Evolutionary conservation across 2,329 filamentous ascomycete genomes (phyloP).

Genomic region (Dendryphion nanum): DNA sequence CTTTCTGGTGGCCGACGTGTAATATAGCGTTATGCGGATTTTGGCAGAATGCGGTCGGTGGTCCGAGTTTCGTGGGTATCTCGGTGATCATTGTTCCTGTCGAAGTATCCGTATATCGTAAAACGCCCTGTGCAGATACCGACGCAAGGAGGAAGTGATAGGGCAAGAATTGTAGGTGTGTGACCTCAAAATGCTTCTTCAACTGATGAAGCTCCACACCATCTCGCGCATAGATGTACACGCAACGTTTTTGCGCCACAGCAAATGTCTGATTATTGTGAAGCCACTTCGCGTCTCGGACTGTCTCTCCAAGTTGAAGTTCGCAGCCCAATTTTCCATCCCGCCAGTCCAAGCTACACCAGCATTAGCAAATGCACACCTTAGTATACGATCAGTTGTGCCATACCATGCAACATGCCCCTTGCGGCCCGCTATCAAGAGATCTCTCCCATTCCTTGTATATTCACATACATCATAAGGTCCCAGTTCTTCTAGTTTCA

Average conservation of each 20-base stretch:
- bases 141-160: slow-evolving; percentile 95
- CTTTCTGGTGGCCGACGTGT: slow-evolving; percentile 92
- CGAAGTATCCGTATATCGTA: slow-evolving; percentile 91
- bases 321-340: slow-evolving; percentile 89
- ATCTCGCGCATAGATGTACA: slow-evolving; percentile 91
- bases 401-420: slow-evolving; percentile 71
- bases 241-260: slow-evolving; percentile 92
- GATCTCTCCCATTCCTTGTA: slow-evolving; percentile 80
- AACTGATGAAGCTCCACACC: slow-evolving; percentile 92
- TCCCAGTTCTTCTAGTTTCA: slow-evolving; percentile 73
- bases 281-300: slow-evolving; percentile 86
- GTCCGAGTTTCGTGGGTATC: slow-evolving; percentile 78
- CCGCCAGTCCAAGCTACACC: slow-evolving; percentile 97
- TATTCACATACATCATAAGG: slow-evolving; percentile 89
- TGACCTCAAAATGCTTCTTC: slow-evolving; percentile 85
- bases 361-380: neutral
- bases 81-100: slow-evolving; percentile 88
- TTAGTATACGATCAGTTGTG: neutral
- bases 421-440: slow-evolving; percentile 84
- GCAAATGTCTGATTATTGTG: slow-evolving; percentile 95
- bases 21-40: slow-evolving; percentile 92
- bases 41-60: slow-evolving; percentile 78
- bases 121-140: slow-evolving; percentile 76
- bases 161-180: slow-evolving; percentile 91
- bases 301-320: slow-evolving; percentile 83